phyloP scores from a whole-genome alignment of 768 basidiomycete genomes.

The Lactifluus piperatus region DNA sequence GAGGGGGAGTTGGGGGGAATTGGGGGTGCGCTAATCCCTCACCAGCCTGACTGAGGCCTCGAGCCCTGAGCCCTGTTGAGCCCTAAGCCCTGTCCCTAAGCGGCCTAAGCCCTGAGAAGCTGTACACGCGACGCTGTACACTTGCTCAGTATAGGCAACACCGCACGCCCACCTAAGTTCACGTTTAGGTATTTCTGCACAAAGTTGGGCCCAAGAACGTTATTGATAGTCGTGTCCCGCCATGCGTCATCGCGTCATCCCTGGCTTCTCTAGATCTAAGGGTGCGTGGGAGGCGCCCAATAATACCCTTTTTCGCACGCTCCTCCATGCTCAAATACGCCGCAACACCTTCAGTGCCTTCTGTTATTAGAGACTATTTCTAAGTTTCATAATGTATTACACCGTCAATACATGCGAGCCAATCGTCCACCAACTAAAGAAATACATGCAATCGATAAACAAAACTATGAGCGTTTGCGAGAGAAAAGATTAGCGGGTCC shows the following conservation, averaged over 20 bases:
- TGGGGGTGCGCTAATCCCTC: too few relatives aligned
- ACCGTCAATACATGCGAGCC: not conserved
- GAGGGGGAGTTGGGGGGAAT: too few relatives aligned
- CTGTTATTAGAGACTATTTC: too few relatives aligned
- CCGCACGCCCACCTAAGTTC: too few relatives aligned
- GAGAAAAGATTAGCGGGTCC: slow-evolving; percentile 20
- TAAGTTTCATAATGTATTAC: not conserved
- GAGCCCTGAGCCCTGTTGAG: too few relatives aligned
- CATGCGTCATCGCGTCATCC: slow-evolving; percentile 29
- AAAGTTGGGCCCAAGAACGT: slow-evolving; percentile 38
- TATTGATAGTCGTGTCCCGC: slow-evolving; percentile 31
- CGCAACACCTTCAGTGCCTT: slow-evolving; percentile 32
- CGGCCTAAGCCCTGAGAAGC: too few relatives aligned
- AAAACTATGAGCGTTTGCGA: not conserved
- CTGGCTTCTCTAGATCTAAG: slow-evolving; percentile 46
- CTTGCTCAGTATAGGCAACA: too few relatives aligned
- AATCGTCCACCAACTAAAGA: not conserved
- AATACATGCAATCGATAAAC: too few relatives aligned
- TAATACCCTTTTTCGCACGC: slow-evolving; percentile 39
- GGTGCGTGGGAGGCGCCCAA: slow-evolving; percentile 41
- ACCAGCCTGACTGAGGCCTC: too few relatives aligned
- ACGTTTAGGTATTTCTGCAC: slow-evolving; percentile 39
- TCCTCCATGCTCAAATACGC: slow-evolving; percentile 38
- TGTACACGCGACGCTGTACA: too few relatives aligned
- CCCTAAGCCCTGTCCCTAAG: too few relatives aligned